Evolutionary conservation across 768 basidiomycete species (phyloP), one percentile per base, ranked within the genome.

Genomic region (Phaeotremella fagi): DNA sequence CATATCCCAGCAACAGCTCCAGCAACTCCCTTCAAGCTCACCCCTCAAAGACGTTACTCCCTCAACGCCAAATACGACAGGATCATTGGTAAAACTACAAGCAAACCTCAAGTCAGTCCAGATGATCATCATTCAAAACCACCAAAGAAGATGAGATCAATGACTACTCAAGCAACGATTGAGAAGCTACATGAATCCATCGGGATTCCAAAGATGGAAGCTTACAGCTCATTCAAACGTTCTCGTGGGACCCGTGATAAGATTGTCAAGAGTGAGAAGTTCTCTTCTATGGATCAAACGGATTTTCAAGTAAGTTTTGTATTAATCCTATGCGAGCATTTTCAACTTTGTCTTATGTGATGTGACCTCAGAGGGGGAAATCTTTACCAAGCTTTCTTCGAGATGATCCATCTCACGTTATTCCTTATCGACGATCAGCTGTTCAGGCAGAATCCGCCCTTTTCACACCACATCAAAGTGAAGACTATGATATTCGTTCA

Each of bases 41-140:
- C 3, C 24, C 4, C 3, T 16, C 16, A 33, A 4, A 33, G 35
- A 20, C 12, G 22, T 12, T 16, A 33, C 9, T 54, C 46, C 24
- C 46, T 41, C 23, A 52, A 52, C 36, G 45, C 50, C n/a, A 47
- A 43, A 33, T 52, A 48, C 27, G 45, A 52, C 24, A 20, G 44
- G 15, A 23, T 37, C 23, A 9, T 52, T 9, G 50, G 36, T 15
- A 42, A 6, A 26, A n/a, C 29, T 25, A 20, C 9, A 11, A 9
- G n/a, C 33, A n/a, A 9, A 9, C n/a, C n/a, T n/a, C 33, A 35
- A 35, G 33, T 35, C 33, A 35, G 11, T 35, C n/a, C n/a, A 9
- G 9, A 9, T 9, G 33, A 35, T n/a, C n/a, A n/a, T 9, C 33
- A 9, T 35, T n/a, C 33, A 35, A n/a, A 35, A 35, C 33, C 11